Base-by-base conservation (phyloP, 306 rosid species). In the Potentilla sterilis region DNA sequence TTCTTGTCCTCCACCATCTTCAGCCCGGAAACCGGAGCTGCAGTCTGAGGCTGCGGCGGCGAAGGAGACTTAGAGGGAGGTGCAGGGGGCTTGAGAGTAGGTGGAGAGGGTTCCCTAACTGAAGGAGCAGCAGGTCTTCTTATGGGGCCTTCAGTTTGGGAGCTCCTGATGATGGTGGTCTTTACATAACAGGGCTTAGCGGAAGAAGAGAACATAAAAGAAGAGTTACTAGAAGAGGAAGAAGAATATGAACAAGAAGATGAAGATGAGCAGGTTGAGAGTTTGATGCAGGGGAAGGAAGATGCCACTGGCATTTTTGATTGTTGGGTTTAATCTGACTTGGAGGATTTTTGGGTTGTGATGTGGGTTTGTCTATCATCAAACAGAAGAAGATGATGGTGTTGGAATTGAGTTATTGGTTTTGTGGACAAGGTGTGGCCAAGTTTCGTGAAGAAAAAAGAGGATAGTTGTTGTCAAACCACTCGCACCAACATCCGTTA, bases 101-200 rank as follows among this genome's bases (percentile, higher is more conserved):
- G 74, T n/a, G 73, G 75, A 9, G 97, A 80, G 18, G 93, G 88
- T 66, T 92, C 91, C 62, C 88, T 85, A 24, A 86, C 72, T 15
- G 97, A 80, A 86, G 97, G 97, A 74, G 90, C 89, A 70, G 72
- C 83, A 35, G 98, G 98, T 89, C 98, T 95, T 88, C 97, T 89
- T 10, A 95, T 70, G 79, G 97, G 98, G 4, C 97, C 97, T 48
- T 95, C 97, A 32, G 91, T 76, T 79, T 92, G 95, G 75, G 95
- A 89, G 74, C 88, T 87, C 81, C 96, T 80, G 54, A 90, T 71
- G 22, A n/a, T 35, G 44, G 24, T 7, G 40, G 89, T 70, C 74
- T 88, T 75, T 63, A 75, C 24, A 61, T 34, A 13, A 63, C 10
- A 80, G 80, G 83, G 84, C 77, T 80, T 91, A 69, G 65, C 42